Evolutionary conservation across 805 yeast genomes (phyloP).

Genomic region (Kazachstania kunashirensis): DNA sequence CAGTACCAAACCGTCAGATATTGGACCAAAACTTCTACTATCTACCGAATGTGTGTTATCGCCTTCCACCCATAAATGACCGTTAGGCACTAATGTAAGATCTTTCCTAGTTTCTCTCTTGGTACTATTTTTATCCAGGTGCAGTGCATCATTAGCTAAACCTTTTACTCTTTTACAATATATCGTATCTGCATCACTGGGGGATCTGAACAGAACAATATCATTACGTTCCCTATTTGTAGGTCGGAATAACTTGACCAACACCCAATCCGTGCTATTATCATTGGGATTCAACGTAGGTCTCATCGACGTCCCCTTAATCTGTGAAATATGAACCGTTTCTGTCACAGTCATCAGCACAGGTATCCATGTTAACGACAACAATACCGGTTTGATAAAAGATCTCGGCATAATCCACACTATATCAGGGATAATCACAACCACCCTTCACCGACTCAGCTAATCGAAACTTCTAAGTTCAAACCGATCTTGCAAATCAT

Average conservation of each 20-base stretch:
- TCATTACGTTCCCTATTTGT: constrained; percentile 41
- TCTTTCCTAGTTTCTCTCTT: neutral
- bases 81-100: constrained; percentile 54
- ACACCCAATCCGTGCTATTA: constrained; percentile 47
- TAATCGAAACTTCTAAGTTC: no score
- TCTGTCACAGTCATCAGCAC: constrained; percentile 60
- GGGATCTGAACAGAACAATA: constrained; percentile 68
- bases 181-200: constrained; percentile 66
- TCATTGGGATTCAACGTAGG: constrained; percentile 75
- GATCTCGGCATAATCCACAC: no score
- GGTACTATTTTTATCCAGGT: neutral
- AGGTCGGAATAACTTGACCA: constrained; percentile 30
- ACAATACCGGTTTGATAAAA: neutral
- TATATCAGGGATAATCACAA: no score
- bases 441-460: no score
- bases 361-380: constrained; percentile 63
- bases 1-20: constrained; percentile 66
- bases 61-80: constrained; percentile 92
- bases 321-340: constrained; percentile 61
- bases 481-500: no score
- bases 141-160: constrained; percentile 50
- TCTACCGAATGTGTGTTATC: constrained; percentile 81
- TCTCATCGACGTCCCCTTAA: constrained; percentile 78
- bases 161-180: constrained; percentile 76
- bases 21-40: constrained; percentile 81